Evolutionary conservation across 192 early-diverging fungal species (phyloP), one percentile per base, ranked within the genome.

Genomic region (Physocladia obscura): DNA sequence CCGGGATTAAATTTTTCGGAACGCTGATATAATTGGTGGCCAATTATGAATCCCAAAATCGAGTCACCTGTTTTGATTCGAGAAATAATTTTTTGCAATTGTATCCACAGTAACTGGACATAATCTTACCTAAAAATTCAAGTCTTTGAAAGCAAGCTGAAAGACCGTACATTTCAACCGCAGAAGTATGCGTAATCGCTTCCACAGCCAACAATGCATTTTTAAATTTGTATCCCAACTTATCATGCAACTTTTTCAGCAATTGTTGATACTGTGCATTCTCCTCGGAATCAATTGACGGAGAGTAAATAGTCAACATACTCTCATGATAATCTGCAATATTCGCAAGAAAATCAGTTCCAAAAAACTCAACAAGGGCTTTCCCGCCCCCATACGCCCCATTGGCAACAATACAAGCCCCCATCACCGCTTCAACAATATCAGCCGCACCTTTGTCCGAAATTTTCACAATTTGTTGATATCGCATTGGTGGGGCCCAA

Each of bases 371-470:
- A 29, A 56, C 50, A 19, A 81, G 49, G 4, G 73, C 71, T 29
- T 68, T 54, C 40, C 71, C 71, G 29, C 70, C 82, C 40, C 76
- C 74, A 11, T 19, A 15, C 17, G 65, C 52, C 5, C 76, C 76
- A 2, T 86, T 83, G 36, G 83, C 81, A 35, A 85, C 83, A 3
- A 91, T 54, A 50, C 85, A 87, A 0, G 90, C 94, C 0, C 93
- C 94, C 21, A 97, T 71, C 4, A 90, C 77, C 0, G 94, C 88
- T 70, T 97, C 94, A 1, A 97, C 81, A 35, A 89, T 74, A 79
- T 97, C 94, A 0, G 94, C 94, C 31, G 94, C 70, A 0, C 89
- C 87, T 52, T 97, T 97, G 60, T 93, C 88, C 2, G 90, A 90
- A n/a, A 95, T 51, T 11, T 49, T 34, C 11, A 44, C 30, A 30